Evolutionary conservation across 1,139 yeast genomes (phyloP).

Genomic region (Entelexis paramagnoliae): DNA sequence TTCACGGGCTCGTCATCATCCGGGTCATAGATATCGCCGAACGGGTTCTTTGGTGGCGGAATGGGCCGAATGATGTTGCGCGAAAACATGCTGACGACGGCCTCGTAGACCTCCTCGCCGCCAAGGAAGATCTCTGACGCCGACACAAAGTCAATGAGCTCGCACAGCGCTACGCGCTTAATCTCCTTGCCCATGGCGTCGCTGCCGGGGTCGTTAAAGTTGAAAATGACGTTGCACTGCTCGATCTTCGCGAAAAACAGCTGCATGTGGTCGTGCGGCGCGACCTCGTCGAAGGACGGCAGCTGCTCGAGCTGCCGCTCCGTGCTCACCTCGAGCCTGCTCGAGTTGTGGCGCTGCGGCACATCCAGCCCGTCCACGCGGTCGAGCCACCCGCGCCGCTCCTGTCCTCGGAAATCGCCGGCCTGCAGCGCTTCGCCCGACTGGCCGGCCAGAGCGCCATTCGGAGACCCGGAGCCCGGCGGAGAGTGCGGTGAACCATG

Average conservation of each 20-base stretch:
- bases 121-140: slow-evolving; percentile 63
- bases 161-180: slow-evolving; percentile 76
- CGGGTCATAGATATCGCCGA: slow-evolving; percentile 93
- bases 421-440: slow-evolving; percentile 8
- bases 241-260: slow-evolving; percentile 80
- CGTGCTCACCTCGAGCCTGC: slow-evolving; percentile 70
- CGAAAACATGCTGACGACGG: slow-evolving; percentile 83
- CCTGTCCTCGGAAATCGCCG: slow-evolving; percentile 5
- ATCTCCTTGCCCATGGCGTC: slow-evolving; percentile 90
- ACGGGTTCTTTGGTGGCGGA: slow-evolving; percentile 96
- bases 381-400: slow-evolving; percentile 32
- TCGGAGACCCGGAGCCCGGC: neutral
- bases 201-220: slow-evolving; percentile 83
- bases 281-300: slow-evolving; percentile 84
- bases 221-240: slow-evolving; percentile 90
- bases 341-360: slow-evolving; percentile 89
- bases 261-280: slow-evolving; percentile 72
- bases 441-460: neutral
- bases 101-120: slow-evolving; percentile 83
- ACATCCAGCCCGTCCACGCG: slow-evolving; percentile 54
- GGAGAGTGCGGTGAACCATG: slow-evolving; percentile 1
- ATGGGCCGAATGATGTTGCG: slow-evolving; percentile 85
- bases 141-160: slow-evolving; percentile 77
- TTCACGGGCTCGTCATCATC: slow-evolving; percentile 98
- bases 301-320: slow-evolving; percentile 69